These are phyloP conservation scores for Cairneyella variabilis DNA, from an alignment of 495 filamentous ascomycete species.

Conservation along the genomic window DNA sequence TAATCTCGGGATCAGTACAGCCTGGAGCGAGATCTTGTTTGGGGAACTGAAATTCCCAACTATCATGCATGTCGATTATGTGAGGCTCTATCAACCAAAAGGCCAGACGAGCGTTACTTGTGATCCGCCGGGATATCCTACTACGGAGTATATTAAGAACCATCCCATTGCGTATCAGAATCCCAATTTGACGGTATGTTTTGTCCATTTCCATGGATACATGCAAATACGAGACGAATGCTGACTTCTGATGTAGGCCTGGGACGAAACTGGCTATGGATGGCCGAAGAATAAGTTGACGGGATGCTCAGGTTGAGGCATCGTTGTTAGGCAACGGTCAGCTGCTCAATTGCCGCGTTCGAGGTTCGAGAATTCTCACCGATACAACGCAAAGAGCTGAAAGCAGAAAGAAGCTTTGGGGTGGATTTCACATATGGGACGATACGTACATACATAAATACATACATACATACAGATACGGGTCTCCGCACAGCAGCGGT, in stretches of 20 bases:
- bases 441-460: no score
- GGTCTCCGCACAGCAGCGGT: no score
- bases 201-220: no score
- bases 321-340: no score
- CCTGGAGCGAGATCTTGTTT: slow-evolving; percentile 58
- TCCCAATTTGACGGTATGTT: slow-evolving; percentile 53
- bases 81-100: slow-evolving; percentile 69
- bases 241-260: slow-evolving; percentile 22
- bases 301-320: no score
- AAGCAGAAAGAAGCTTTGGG: no score
- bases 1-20: slow-evolving; percentile 68
- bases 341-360: no score
- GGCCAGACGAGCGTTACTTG: slow-evolving; percentile 56
- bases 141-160: slow-evolving; percentile 62
- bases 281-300: slow-evolving; percentile 47
- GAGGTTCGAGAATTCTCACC: no score
- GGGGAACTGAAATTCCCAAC: slow-evolving; percentile 57
- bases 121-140: slow-evolving; percentile 67
- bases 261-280: slow-evolving; percentile 41
- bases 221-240: no score
- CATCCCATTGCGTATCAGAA: slow-evolving; percentile 64
- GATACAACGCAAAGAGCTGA: no score
- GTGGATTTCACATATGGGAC: no score
- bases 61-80: slow-evolving; percentile 68
- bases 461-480: no score